Evolutionary conservation across 306 rosid species (phyloP).

Genomic region (Aeschynomene evenia): DNA sequence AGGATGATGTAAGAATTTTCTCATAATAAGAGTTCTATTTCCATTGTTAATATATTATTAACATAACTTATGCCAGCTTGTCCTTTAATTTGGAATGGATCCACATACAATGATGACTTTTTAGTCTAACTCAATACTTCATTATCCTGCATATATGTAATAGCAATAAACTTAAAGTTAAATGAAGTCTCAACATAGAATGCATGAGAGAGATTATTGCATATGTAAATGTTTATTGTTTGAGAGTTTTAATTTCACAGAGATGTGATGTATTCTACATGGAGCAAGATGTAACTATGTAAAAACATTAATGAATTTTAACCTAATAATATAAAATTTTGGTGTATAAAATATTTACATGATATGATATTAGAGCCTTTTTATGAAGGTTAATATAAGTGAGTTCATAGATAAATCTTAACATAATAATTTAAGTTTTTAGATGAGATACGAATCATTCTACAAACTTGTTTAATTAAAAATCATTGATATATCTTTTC

Average conservation of each 20-base stretch:
- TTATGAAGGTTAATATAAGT: too few species aligned
- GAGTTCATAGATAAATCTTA: too few species aligned
- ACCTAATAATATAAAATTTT: too few species aligned
- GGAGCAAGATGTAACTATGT: too few species aligned
- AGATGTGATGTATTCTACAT: neutral
- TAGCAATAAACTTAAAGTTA: neutral
- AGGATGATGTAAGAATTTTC: too few species aligned
- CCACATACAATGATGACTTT: neutral
- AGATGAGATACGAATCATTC: too few species aligned
- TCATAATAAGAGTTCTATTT: neutral
- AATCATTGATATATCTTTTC: too few species aligned
- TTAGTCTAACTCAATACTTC: neutral
- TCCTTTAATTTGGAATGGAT: neutral
- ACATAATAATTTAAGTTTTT: too few species aligned
- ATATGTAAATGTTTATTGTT: neutral
- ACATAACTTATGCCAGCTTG: neutral
- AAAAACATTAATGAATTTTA: too few species aligned
- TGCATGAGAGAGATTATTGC: neutral
- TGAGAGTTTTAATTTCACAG: conserved; percentile 16
- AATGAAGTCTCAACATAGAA: neutral
- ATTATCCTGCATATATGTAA: neutral
- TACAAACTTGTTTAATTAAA: too few species aligned
- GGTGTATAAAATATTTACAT: too few species aligned
- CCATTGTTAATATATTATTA: neutral
- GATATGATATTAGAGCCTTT: too few species aligned